Conservation (phyloP, 1,139 yeast genomes). For the Sugiyamaella novakii region DNA sequence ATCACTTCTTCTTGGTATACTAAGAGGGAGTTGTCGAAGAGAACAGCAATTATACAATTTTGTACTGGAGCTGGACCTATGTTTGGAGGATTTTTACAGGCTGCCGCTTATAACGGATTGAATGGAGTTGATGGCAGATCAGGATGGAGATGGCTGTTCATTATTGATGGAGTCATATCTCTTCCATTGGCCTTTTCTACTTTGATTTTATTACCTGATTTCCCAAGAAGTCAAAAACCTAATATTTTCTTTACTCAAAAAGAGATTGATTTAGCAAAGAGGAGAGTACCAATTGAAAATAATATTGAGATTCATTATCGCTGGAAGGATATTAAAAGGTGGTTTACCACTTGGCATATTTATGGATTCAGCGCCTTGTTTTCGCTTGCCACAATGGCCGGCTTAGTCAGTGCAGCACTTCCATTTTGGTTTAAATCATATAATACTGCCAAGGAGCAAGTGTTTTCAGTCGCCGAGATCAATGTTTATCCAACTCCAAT, state of each 20-base stretch:
- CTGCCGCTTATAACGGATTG: conserved; percentile 55
- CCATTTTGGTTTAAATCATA: conserved; percentile 38
- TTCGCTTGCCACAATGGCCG: conserved; percentile 28
- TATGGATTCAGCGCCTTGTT: conserved; percentile 34
- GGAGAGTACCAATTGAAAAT: conserved; percentile 24
- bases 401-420: conserved; percentile 27
- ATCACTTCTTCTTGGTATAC: conserved; percentile 33
- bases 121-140: conserved; percentile 52
- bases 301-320: conserved; percentile 22
- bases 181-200: conserved; percentile 50
- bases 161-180: conserved; percentile 18
- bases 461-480: conserved; percentile 37
- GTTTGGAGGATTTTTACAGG: conserved; percentile 46
- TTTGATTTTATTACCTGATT: conserved; percentile 14
- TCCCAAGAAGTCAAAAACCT: conserved; percentile 22
- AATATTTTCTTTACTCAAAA: conserved; percentile 17
- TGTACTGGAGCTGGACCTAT: conserved; percentile 41
- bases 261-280: conserved; percentile 21
- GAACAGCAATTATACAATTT: conserved; percentile 32
- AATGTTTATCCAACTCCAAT: conserved; percentile 44
- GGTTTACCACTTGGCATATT: conserved; percentile 36
- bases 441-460: background rate
- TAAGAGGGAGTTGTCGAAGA: conserved; percentile 27
- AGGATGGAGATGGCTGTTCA: conserved; percentile 23
- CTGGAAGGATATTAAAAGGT: conserved; percentile 18